Evolutionary conservation across 345 rosid species (phyloP), one percentile per base, ranked within the genome.

Genomic region (Gossypium raimondii): DNA sequence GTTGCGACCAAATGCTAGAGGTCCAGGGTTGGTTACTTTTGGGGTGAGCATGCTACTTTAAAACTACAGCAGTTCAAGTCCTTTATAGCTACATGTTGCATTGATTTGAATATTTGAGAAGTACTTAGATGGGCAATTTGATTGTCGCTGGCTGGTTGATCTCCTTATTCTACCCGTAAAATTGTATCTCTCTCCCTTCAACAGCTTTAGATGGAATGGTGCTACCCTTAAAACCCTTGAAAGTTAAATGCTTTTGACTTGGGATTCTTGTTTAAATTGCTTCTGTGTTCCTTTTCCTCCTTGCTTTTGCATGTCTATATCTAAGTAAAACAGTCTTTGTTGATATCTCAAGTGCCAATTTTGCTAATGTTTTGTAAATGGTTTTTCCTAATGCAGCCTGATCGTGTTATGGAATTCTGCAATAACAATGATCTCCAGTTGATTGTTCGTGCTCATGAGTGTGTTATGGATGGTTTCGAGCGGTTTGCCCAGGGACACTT

Each of bases 391-490:
- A 78, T 76, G 84, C 92, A 95, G 99, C 99, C 99, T 44, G 99
- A 95, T 81, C 94, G 97, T 70, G 99, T 95, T 44, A 93, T 95
- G 99, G 99, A 95, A 78, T 95, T 95, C 77, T 95, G 99, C 82
- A 93, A 86, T 76, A 95, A 95, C 88, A 95, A 95, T 79, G 99
- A 95, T 82, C 98, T 95, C 68, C 97, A 95, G 82, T 81, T 95
- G 85, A 95, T 95, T 80, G 97, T 95, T 41, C 97, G 99, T 72
- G 99, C 98, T 41, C 99, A 95, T 68, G 99, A 95, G 83, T 95
- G 98, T 29, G 99, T 95, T 75, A 95, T 95, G 99, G 99, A 95
- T 61, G 99, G 99, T 55, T 95, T 95, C 77, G 98, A 93, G 86
- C 98, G 99, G 34, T 93, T 95, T 43, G 99, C 99, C 0, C 98